Evolutionary conservation across 2,329 filamentous ascomycete species (phyloP).

Genomic region (Chalara sp.): DNA sequence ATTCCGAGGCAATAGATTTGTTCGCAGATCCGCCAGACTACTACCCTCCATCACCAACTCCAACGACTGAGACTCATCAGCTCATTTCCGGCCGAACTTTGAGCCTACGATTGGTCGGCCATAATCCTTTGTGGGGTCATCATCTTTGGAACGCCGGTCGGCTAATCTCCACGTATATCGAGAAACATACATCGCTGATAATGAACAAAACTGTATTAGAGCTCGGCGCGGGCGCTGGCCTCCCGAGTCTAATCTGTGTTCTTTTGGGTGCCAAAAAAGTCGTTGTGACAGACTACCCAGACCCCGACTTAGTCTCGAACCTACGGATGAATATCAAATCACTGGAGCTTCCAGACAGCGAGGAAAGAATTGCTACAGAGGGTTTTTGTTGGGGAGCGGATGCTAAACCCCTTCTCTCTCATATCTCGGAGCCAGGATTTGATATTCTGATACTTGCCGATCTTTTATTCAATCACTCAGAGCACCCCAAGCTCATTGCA

Average conservation of each 20-base stretch:
- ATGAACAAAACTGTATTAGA: constrained; percentile 68
- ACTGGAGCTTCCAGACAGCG: background rate
- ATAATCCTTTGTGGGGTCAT: constrained; percentile 85
- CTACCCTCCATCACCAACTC: constrained; percentile 69
- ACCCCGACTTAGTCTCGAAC: constrained; percentile 74
- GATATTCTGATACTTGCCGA: constrained; percentile 84
- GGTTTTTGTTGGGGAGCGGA: constrained; percentile 83
- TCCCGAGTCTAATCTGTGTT: constrained; percentile 74
- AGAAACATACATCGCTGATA: constrained; percentile 60
- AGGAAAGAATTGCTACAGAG: constrained; percentile 43
- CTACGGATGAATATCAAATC: constrained; percentile 64
- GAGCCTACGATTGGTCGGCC: constrained; percentile 74
- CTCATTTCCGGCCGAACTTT: constrained; percentile 50
- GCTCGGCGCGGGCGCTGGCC: constrained; percentile 79
- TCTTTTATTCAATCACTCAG: constrained; percentile 83
- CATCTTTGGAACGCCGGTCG: constrained; percentile 87
- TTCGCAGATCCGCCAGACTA: constrained; percentile 79
- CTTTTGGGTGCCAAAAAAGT: constrained; percentile 62
- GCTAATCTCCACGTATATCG: constrained; percentile 71
- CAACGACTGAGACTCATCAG: constrained; percentile 66
- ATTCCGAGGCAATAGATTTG: constrained; percentile 34
- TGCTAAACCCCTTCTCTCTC: constrained; percentile 47
- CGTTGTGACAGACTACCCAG: constrained; percentile 85
- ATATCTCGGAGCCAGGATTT: constrained; percentile 49
- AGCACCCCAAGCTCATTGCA: constrained; percentile 71